Conservation (phyloP, 805 yeast species). For the Pichia deserticola region DNA sequence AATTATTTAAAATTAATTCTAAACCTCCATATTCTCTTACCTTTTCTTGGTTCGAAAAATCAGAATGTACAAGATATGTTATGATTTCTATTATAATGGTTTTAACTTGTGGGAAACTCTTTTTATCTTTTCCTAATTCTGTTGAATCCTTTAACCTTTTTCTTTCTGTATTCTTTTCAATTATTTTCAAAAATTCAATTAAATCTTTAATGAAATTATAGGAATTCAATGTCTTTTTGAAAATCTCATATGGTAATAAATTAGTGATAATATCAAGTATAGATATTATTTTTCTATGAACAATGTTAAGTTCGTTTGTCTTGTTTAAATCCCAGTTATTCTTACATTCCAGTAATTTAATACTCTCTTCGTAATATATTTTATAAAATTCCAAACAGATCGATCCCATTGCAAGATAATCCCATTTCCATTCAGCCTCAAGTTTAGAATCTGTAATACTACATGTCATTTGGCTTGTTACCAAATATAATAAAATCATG, state of each 20-base stretch:
- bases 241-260: conserved; percentile 33
- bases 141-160: conserved; percentile 26
- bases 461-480: conserved; percentile 4
- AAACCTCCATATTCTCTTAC: conserved; percentile 62
- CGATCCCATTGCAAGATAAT: conserved; percentile 5
- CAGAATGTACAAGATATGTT: conserved; percentile 46
- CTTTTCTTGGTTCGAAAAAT: conserved; percentile 55
- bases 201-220: conserved; percentile 32
- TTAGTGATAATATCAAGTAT: conserved; percentile 37
- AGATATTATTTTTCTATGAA: conserved; percentile 17
- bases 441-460: not conserved
- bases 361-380: conserved; percentile 12
- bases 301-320: conserved; percentile 5
- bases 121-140: conserved; percentile 12
- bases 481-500: not conserved
- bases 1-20: conserved; percentile 65
- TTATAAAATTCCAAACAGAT: conserved; percentile 23
- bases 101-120: conserved; percentile 57
- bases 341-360: not conserved
- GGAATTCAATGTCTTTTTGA: conserved; percentile 34
- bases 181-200: conserved; percentile 30
- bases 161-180: conserved; percentile 36
- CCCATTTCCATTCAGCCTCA: not conserved
- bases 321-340: not conserved
- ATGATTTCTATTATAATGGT: conserved; percentile 60